Evolutionary conservation across 345 rosid genomes (phyloP), one percentile per base, ranked within the genome.

Genomic region (Gossypium stocksii): DNA sequence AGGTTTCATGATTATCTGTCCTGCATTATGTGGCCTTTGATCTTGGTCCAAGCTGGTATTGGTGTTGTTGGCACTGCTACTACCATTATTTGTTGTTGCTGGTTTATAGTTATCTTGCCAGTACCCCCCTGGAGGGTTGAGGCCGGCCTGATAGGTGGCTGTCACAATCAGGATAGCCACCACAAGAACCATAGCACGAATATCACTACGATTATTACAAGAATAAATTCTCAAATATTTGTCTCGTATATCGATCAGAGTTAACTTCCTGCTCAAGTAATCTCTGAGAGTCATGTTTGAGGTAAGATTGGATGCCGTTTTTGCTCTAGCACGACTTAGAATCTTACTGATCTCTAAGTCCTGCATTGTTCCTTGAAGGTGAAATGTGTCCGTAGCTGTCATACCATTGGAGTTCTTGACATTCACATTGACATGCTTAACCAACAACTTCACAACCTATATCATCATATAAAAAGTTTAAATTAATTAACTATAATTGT

Each of bases 111-210:
- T 27, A 0, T 76, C 83, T 53, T 78, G 71, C 85, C 81, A 67
- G 34, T 13, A 74, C 1, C 87, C 84, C 0, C 80, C 80, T 0
- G 82, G 81, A 48, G 82, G 86, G 48, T 77, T 77, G 2, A 84
- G 65, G 16, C 58, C 76, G 12, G 82, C 82, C 3, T 85, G 82
- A 76, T 82, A 82, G 3, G 87, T 80, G 51, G 84, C 76, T 23
- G 81, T 82, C 2, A 51, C 82, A 63, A 85, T 78, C 69, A 85
- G 64, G 57, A 82, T n/a, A 57, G 79, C 82, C 66, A 85, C 83
- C 29, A 80, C 80, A 29, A 85, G 79, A 4, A 81, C 56, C 3
- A 23, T 51, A 34, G 7, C 53, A 9, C 74, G 52, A 20, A 27
- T 2, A 45, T 72, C 77, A 2, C 9, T 61, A 0, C 8, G 0